phyloP scores from a whole-genome alignment of 2,329 filamentous ascomycete species.

The Trichoderma lentiforme region DNA sequence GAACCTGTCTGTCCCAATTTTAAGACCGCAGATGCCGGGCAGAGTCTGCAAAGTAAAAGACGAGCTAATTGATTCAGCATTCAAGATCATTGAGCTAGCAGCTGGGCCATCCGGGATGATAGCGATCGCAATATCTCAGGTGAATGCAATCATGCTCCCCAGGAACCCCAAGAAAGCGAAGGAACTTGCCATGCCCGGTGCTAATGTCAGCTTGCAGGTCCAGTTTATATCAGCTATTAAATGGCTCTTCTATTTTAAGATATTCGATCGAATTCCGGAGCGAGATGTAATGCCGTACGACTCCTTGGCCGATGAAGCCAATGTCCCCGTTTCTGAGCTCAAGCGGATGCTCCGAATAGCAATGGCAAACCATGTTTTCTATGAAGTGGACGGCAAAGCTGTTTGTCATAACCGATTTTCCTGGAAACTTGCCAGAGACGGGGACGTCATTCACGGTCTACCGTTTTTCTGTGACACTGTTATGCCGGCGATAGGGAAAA shows the following conservation, averaged over 20 bases:
- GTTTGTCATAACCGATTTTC: background rate
- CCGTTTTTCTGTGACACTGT: background rate
- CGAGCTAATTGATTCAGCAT: background rate
- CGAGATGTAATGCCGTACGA: background rate
- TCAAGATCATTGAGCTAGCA: background rate
- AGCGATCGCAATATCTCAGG: background rate
- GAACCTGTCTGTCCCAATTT: background rate
- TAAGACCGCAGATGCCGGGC: background rate
- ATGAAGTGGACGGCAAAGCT: background rate
- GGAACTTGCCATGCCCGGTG: background rate
- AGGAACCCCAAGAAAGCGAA: no score
- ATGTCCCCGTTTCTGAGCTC: background rate
- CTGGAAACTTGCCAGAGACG: background rate
- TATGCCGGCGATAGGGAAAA: background rate
- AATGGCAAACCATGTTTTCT: background rate
- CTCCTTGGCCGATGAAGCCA: background rate
- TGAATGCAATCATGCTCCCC: background rate
- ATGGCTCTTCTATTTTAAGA: background rate
- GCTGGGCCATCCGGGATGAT: background rate
- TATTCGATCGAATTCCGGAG: background rate
- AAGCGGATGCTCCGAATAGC: background rate
- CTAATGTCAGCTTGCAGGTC: background rate
- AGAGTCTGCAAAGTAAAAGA: background rate
- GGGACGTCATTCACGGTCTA: background rate
- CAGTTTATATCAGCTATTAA: background rate